Percentiles rank a stretch among this genome's conserved stretches.
Evolutionary conservation across 1,284 basidiomycete genomes (phyloP).

Genomic region (Malassezia psittaci): DNA sequence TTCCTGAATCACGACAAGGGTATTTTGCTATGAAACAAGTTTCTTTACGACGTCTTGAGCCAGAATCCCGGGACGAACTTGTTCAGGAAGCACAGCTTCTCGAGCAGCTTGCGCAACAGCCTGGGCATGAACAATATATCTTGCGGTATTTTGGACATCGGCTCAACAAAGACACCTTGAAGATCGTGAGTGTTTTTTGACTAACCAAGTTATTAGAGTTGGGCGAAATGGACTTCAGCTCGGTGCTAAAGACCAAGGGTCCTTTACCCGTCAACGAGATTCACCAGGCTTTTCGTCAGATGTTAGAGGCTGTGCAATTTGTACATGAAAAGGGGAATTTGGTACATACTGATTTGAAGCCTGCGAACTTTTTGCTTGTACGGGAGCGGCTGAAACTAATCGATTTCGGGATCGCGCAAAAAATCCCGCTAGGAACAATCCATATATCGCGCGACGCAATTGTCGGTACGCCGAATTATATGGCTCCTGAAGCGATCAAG

Average conservation of each 20-base stretch:
- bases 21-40: constrained; percentile 47
- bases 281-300: constrained; percentile 39
- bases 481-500: constrained; percentile 47
- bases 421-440: constrained; percentile 53
- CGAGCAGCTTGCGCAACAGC: constrained; percentile 29
- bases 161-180: constrained; percentile 32
- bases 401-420: constrained; percentile 92
- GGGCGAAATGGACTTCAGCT: constrained; percentile 42
- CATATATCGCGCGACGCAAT: constrained; percentile 45
- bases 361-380: constrained; percentile 64
- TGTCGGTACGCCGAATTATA: constrained; percentile 48
- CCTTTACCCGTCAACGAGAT: constrained; percentile 29
- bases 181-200: constrained; percentile 24
- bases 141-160: constrained; percentile 45
- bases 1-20: constrained; percentile 36
- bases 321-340: constrained; percentile 39
- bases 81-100: constrained; percentile 42
- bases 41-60: constrained; percentile 39
- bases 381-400: constrained; percentile 78
- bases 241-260: constrained; percentile 25
- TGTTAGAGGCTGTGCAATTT: constrained; percentile 47
- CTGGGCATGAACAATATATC: constrained; percentile 37
- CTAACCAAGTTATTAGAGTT: constrained; percentile 34
- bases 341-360: constrained; percentile 46
- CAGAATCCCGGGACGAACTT: constrained; percentile 37